phyloP scores from a whole-genome alignment of 1,284 basidiomycete species.

The Acaromyces ingoldii region DNA sequence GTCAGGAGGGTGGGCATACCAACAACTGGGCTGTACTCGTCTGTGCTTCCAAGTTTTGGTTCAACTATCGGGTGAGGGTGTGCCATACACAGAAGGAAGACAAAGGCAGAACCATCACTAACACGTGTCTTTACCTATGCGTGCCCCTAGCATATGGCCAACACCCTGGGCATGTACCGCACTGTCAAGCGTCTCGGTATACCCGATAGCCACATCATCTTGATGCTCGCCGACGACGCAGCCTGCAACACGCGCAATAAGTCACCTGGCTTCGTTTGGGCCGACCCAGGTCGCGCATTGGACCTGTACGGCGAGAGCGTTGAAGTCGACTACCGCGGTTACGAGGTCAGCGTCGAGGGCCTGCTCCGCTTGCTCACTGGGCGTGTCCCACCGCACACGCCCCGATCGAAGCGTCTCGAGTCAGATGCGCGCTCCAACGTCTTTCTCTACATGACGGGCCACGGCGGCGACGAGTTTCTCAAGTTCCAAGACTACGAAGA shows the following conservation, averaged over 20 bases:
- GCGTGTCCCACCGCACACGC: slow-evolving; percentile 57
- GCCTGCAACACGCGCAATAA: slow-evolving; percentile 90
- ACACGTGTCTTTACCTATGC: too few species aligned
- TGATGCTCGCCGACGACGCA: slow-evolving; percentile 96
- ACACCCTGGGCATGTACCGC: slow-evolving; percentile 96
- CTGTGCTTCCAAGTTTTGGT: slow-evolving; percentile 91
- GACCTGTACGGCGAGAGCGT: slow-evolving; percentile 95
- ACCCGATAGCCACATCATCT: slow-evolving; percentile 94
- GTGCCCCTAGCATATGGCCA: slow-evolving; percentile 81
- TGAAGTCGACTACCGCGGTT: slow-evolving; percentile 95
- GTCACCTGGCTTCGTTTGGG: slow-evolving; percentile 85
- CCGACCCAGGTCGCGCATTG: slow-evolving; percentile 68
- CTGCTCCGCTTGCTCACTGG: slow-evolving; percentile 79
- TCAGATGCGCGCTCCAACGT: slow-evolving; percentile 89
- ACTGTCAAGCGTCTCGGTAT: slow-evolving; percentile 97
- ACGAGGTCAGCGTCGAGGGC: slow-evolving; percentile 95
- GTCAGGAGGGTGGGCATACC: slow-evolving; percentile 51
- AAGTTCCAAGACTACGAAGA: slow-evolving; percentile 99
- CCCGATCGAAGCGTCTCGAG: slow-evolving; percentile 83
- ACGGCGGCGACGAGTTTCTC: slow-evolving; percentile 95
- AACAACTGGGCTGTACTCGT: slow-evolving; percentile 99
- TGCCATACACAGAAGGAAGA: not conserved
- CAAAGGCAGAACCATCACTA: not conserved
- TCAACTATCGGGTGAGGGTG: slow-evolving; percentile 85
- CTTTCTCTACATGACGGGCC: slow-evolving; percentile 96